phyloP scores from a whole-genome alignment of 169 alveolate species.

The Eimeria necatrix region DNA sequence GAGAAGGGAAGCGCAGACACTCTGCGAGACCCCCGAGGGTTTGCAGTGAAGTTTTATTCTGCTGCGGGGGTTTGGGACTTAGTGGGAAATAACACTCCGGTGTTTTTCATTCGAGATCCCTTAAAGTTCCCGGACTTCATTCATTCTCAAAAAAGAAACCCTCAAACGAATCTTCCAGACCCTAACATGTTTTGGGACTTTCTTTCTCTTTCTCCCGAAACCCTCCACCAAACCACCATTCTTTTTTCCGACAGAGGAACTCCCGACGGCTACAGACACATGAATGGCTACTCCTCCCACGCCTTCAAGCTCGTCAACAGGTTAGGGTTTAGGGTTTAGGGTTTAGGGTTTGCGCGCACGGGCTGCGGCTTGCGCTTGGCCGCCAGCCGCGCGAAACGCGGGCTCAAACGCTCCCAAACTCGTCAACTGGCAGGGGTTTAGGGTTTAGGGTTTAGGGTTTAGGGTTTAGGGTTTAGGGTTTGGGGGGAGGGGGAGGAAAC shows the following conservation, averaged over 20 bases:
- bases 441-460: too few species aligned
- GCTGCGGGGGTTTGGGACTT: slow-evolving; percentile 93
- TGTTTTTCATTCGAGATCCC: slow-evolving; percentile 91
- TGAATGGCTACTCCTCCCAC: slow-evolving; percentile 89
- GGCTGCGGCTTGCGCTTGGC: too few species aligned
- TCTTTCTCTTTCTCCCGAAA: slow-evolving; percentile 88
- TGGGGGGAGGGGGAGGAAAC: too few species aligned
- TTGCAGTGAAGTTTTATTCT: slow-evolving; percentile 91
- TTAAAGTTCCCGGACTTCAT: slow-evolving; percentile 92
- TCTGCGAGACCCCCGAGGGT: slow-evolving; percentile 91
- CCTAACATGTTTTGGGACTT: slow-evolving; percentile 86
- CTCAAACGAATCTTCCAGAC: slow-evolving; percentile 87
- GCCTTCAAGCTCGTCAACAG: slow-evolving; percentile 90
- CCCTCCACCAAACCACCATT: slow-evolving; percentile 87
- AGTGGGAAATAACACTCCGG: slow-evolving; percentile 91
- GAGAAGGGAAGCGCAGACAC: slow-evolving; percentile 91
- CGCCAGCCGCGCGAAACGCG: too few species aligned
- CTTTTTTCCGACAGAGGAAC: slow-evolving; percentile 90
- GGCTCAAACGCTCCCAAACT: too few species aligned
- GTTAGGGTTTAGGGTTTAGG: background rate
- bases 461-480: background rate
- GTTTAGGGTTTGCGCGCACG: too few species aligned
- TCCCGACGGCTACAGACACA: slow-evolving; percentile 90
- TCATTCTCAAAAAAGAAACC: slow-evolving; percentile 90
- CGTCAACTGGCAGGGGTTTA: too few species aligned